Percentiles rank a stretch among this genome's conserved stretches.
phyloP scores from a whole-genome alignment of 2,329 filamentous ascomycete species.

The Corniculantispora saksenae region DNA sequence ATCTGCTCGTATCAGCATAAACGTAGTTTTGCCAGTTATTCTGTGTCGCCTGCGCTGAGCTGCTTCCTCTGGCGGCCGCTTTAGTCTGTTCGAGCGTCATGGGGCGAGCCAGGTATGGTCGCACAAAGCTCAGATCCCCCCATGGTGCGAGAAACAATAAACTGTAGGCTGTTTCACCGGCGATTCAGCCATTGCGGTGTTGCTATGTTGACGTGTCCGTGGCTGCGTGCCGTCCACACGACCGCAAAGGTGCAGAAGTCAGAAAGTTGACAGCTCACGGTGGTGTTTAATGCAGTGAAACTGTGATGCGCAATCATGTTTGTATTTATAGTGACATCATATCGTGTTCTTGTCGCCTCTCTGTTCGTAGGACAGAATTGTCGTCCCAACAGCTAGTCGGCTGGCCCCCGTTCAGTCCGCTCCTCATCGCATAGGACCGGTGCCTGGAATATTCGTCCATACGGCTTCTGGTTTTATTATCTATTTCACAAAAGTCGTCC shows the following conservation, averaged over 20 bases:
- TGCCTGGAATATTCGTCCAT: too few relatives aligned
- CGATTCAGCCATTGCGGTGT: slow-evolving; percentile 10
- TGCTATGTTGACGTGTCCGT: slow-evolving; percentile 9
- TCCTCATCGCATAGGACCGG: too few relatives aligned
- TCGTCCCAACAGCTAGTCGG: not conserved
- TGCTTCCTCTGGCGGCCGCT: too few relatives aligned
- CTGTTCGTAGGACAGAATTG: not conserved
- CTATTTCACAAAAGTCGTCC: too few relatives aligned
- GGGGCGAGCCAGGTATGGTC: not conserved
- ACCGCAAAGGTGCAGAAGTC: not conserved
- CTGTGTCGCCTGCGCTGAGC: too few relatives aligned
- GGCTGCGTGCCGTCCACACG: not conserved
- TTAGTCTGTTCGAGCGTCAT: not conserved
- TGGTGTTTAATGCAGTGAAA: not conserved
- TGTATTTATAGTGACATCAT: not conserved
- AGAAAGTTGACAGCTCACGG: not conserved
- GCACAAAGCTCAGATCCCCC: not conserved
- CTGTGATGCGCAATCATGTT: not conserved
- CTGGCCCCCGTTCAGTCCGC: not conserved
- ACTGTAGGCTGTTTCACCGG: not conserved
- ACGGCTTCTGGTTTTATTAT: too few relatives aligned
- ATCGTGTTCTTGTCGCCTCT: not conserved
- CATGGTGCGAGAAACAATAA: not conserved
- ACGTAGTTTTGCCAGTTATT: too few relatives aligned
- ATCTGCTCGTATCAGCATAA: not conserved